A percentile compares a stretch with the other conserved stretches of the same genome.
Evolutionary conservation across 345 rosid species (phyloP).

Genomic region (Eucalyptus cladocalyx): DNA sequence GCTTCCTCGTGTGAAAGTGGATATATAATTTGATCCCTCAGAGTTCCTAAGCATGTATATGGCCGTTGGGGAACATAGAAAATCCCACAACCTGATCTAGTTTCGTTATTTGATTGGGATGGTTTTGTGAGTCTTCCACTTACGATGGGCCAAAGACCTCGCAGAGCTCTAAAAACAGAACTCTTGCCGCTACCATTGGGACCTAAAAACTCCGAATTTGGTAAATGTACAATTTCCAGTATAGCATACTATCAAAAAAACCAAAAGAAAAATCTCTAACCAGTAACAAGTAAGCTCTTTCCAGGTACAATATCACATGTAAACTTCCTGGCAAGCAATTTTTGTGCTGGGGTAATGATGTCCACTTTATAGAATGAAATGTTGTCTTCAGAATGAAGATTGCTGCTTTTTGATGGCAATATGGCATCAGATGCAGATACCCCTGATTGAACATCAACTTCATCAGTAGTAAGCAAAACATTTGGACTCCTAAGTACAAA

Average conservation of each 20-base stretch:
- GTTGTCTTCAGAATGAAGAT: constrained; percentile 25
- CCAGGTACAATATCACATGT: constrained; percentile 66
- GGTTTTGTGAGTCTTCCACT: constrained; percentile 75
- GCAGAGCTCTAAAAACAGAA: constrained; percentile 87
- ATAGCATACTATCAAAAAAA: neutral
- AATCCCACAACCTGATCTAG: constrained; percentile 53
- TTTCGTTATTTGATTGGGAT: constrained; percentile 30
- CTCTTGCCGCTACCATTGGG: constrained; percentile 98
- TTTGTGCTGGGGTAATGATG: constrained; percentile 83
- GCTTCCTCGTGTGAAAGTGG: constrained; percentile 92
- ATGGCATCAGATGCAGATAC: constrained; percentile 10
- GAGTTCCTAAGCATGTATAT: constrained; percentile 92
- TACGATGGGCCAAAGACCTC: constrained; percentile 94
- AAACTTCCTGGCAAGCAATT: constrained; percentile 79
- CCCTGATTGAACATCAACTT: constrained; percentile 10
- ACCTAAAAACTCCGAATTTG: constrained; percentile 25
- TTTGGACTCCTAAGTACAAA: neutral
- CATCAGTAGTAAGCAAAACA: neutral
- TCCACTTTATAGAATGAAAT: constrained; percentile 73
- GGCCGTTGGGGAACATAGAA: constrained; percentile 94
- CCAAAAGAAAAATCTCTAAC: constrained; percentile 25
- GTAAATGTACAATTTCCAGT: neutral
- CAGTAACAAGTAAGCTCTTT: constrained; percentile 91
- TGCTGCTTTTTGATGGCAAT: constrained; percentile 13
- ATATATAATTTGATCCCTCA: constrained; percentile 98